These are phyloP conservation scores for Allium fistulosum DNA, from an alignment of 106 monocot genomes.

Conservation along the genomic window DNA sequence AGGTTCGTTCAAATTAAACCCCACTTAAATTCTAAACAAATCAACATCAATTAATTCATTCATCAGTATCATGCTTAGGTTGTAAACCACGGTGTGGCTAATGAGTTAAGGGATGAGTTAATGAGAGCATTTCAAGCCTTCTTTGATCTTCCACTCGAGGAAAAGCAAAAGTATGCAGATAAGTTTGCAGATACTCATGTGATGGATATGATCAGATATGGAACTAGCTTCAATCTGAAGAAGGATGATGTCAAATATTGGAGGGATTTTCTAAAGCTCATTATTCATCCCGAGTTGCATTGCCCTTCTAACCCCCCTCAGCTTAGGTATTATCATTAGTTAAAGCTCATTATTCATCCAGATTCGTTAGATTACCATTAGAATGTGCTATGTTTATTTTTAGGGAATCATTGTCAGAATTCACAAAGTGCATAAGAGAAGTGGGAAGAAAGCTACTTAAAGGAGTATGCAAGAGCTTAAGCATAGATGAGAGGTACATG, in stretches of 20 bases:
- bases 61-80: slow-evolving; percentile 11
- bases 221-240: slow-evolving; percentile 62
- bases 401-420: slow-evolving; percentile 31
- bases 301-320: slow-evolving; percentile 36
- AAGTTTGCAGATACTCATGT: slow-evolving; percentile 24
- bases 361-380: too few species aligned
- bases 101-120: slow-evolving; percentile 12
- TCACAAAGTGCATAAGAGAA: slow-evolving; percentile 19
- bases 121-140: slow-evolving; percentile 6
- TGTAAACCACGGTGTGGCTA: slow-evolving; percentile 37
- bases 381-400: neutral
- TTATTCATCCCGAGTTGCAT: slow-evolving; percentile 47
- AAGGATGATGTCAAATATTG: slow-evolving; percentile 49
- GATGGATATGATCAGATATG: slow-evolving; percentile 49
- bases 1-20: slow-evolving; percentile 20
- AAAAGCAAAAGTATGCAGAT: slow-evolving; percentile 36
- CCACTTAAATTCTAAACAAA: neutral
- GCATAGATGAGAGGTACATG: slow-evolving; percentile 30
- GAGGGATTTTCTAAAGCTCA: slow-evolving; percentile 65
- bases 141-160: slow-evolving; percentile 33
- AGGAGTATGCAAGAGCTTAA: slow-evolving; percentile 44
- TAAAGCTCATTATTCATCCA: neutral
- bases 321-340: slow-evolving; percentile 23
- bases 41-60: neutral
- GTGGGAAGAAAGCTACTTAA: slow-evolving; percentile 26